Evolutionary conservation across 2,329 filamentous ascomycete species (phyloP), one percentile per base, ranked within the genome.

Genomic region (Colletotrichum costaricense): DNA sequence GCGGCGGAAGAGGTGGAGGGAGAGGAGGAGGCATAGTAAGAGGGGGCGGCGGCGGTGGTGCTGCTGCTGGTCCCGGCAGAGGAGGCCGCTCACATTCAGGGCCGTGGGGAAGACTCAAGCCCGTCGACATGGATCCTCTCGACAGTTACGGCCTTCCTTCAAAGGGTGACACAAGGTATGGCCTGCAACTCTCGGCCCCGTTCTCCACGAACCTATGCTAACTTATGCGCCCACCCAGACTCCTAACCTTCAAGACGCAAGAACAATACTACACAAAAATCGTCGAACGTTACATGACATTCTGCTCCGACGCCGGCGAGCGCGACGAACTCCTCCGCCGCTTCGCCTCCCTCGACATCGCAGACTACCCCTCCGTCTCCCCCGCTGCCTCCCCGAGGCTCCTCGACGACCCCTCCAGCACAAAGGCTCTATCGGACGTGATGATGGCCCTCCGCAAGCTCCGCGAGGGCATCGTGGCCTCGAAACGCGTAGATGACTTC

Each of bases 361-460:
- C 24, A 77, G 77, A 67, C 69, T 67, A 72, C 65, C 77, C 67
- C 33, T 63, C 73, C 63, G 58, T 73, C 38, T 33, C 75, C 46
- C 57, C 54, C 72, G 35, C 67, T 65, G 54, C 54, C 56, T 65
- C 75, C 56, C 62, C 63, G 72, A 56, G 68, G 70, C 33, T 76
- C 30, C 33, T 76, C 30, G 63, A 72, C 57, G 69, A 74, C 33
- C 76, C 77, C 69, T 82, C 76, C 76, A 86, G 88, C 69, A 88
- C 89, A 14, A 89, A 90, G 76, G 91, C 93, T 76, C 88, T 98
- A 35, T 89, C 92, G 2, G 90, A 90, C 24, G 91, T 98, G 65
- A 88, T 98, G 67, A 90, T 94, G 78, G 94, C 96, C 3, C 92
- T 98, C 80, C 92, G 97, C 75, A 98, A 98, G 82, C 90, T 99